phyloP scores from a whole-genome alignment of 345 rosid genomes.

The Aquilaria malaccensis region DNA sequence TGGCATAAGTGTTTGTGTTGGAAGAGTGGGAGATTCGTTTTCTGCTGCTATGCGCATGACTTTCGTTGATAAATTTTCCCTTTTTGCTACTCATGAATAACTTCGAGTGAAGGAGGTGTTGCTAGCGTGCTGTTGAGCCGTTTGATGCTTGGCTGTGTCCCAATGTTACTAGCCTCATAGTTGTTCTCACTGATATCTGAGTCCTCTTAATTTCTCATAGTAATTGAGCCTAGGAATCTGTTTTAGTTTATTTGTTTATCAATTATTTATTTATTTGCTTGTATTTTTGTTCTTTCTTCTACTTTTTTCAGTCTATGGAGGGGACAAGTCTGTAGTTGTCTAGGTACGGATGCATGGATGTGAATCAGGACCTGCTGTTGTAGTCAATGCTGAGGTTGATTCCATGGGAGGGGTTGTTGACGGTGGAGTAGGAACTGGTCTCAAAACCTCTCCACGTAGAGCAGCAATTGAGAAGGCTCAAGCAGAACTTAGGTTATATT shows the following conservation, averaged over 20 bases:
- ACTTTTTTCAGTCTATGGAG: slow-evolving; percentile 23
- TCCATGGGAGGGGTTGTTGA: slow-evolving; percentile 98
- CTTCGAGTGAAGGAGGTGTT: slow-evolving; percentile 8
- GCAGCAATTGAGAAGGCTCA: slow-evolving; percentile 91
- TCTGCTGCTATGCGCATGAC: no score
- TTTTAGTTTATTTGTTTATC: not conserved
- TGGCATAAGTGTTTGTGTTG: slow-evolving; percentile 6
- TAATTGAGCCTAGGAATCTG: not conserved
- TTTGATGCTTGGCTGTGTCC: no score
- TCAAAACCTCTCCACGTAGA: slow-evolving; percentile 75
- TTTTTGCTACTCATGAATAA: slow-evolving; percentile 17
- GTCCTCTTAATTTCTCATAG: slow-evolving; percentile 4
- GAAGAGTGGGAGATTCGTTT: slow-evolving; percentile 9
- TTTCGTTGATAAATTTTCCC: not conserved
- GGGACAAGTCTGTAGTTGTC: slow-evolving; percentile 13
- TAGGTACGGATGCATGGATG: slow-evolving; percentile 64
- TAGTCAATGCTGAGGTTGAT: slow-evolving; percentile 94
- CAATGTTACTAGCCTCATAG: no score
- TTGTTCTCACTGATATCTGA: no score
- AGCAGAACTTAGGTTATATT: slow-evolving; percentile 70
- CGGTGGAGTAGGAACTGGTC: slow-evolving; percentile 71
- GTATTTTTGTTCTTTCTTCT: slow-evolving; percentile 1
- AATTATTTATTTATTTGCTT: slow-evolving; percentile 3
- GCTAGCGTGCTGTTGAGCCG: not conserved
- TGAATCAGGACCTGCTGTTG: slow-evolving; percentile 40